These are phyloP conservation scores for Citrus reticulata DNA, from an alignment of 345 rosid genomes.

Conservation along the genomic window DNA sequence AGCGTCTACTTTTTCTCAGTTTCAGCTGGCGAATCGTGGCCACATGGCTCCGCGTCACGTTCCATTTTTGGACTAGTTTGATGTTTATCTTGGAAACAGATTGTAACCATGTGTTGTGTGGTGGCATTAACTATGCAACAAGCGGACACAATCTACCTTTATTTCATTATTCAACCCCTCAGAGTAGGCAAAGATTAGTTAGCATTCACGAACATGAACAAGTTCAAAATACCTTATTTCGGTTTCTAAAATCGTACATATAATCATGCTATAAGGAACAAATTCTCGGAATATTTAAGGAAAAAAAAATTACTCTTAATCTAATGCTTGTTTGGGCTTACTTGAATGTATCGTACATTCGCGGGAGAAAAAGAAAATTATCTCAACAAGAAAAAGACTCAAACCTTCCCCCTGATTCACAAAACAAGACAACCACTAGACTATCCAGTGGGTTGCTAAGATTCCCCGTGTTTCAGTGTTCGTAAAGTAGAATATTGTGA, in stretches of 20 bases:
- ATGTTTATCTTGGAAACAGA: not conserved
- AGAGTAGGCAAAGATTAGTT: not conserved
- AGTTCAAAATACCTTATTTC: not conserved
- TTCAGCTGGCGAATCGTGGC: not conserved
- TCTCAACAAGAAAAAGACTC: no score
- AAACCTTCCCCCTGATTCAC: no score
- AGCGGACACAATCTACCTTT: not conserved
- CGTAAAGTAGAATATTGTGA: not conserved
- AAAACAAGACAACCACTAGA: no score
- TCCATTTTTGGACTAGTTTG: not conserved
- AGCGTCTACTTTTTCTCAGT: no score
- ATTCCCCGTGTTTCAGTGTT: no score
- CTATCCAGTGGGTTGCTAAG: no score
- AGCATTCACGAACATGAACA: not conserved
- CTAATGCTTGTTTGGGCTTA: no score
- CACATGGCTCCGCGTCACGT: conserved; percentile 1
- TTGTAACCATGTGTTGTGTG: not conserved
- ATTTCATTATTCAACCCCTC: not conserved
- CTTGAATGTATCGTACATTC: no score
- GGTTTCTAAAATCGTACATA: not conserved
- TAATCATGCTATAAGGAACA: not conserved
- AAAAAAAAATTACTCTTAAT: no score
- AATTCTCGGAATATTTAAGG: not conserved
- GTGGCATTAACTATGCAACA: not conserved
- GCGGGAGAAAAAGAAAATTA: no score